These are phyloP conservation scores for Leccinum rimulosum DNA, from an alignment of 768 basidiomycete species.

Conservation along the genomic window DNA sequence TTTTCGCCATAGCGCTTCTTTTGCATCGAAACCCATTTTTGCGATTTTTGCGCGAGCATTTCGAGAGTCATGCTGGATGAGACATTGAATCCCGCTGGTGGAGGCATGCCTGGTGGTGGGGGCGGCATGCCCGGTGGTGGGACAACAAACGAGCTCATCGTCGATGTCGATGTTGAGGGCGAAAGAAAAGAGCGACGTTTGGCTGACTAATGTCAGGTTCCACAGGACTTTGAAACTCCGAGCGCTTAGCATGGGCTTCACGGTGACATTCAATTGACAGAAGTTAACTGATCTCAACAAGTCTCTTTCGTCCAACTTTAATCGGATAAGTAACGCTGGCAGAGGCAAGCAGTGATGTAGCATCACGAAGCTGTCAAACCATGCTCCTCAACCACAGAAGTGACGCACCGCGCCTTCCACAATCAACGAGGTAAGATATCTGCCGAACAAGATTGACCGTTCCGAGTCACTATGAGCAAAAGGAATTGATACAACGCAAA, in stretches of 20 bases:
- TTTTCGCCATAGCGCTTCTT: constrained; percentile 90
- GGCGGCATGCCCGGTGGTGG: constrained; percentile 43
- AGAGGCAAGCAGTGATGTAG: neutral
- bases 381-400: too few relatives aligned
- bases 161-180: constrained; percentile 32
- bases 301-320: neutral
- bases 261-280: neutral
- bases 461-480: too few relatives aligned
- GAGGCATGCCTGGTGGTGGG: constrained; percentile 42
- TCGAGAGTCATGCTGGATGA: constrained; percentile 52
- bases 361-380: neutral
- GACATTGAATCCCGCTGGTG: constrained; percentile 32
- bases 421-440: neutral
- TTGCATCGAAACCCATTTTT: constrained; percentile 97
- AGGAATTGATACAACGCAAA: too few relatives aligned
- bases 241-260: neutral
- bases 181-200: constrained; percentile 17
- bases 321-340: neutral
- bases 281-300: neutral
- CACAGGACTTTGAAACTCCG: constrained; percentile 10
- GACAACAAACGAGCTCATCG: constrained; percentile 34
- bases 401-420: neutral
- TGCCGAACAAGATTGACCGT: neutral
- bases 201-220: constrained; percentile 24
- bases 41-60: constrained; percentile 85